Base-by-base conservation (phyloP, 2,329 filamentous ascomycete species). In the Hymenotorrendiella dingleyae region DNA sequence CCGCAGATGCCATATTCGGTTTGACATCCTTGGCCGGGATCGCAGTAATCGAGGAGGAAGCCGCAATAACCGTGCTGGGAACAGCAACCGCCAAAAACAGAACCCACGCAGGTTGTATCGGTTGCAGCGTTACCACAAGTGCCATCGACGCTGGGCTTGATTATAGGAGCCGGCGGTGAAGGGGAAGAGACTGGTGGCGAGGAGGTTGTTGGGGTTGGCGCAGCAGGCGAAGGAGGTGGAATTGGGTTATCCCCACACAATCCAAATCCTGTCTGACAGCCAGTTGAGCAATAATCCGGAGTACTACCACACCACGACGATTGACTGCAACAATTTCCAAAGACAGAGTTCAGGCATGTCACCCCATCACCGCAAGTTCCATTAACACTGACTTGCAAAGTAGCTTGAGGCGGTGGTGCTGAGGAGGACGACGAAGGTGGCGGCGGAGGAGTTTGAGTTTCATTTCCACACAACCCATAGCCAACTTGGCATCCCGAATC, bases 181-280 rank as follows among this genome's bases (percentile, higher is more conserved):
- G 23, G 8, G 10, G 22, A 14, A n/a, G 4, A 36, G 19, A 12
- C 19, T 36, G 16, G 12, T 14, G 23, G 3, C 23, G 36, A 24
- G 24, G 23, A 16, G 36, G 6, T 19, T 14, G 36, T 3, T 27
- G 24, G 9, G 5, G 33, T 19, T 19, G 33, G 9, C 8, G 8
- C 17, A 12, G 19, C 17, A 3, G n/a, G 20, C 14, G 36, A 14
- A 27, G 19, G 9, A 6, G 11, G 20, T 11, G 37, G 17, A 9
- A 23, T 12, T 5, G 6, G 16, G 20, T 17, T 16, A n/a, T 21
- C 23, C 17, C 34, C 29, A 30, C 50, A 53, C n/a, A n/a, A 14
- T 9, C 50, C 50, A 29, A 46, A 50, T 4, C 27, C 43, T 17
- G 36, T 24, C 22, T 53, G 50, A 23, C 50, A 53, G 11, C 50